A percentile compares a stretch with the other conserved stretches of the same genome.
These are phyloP conservation scores for Cordyceps tenuipes DNA, from an alignment of 2,329 filamentous ascomycete species.

Conservation along the genomic window DNA sequence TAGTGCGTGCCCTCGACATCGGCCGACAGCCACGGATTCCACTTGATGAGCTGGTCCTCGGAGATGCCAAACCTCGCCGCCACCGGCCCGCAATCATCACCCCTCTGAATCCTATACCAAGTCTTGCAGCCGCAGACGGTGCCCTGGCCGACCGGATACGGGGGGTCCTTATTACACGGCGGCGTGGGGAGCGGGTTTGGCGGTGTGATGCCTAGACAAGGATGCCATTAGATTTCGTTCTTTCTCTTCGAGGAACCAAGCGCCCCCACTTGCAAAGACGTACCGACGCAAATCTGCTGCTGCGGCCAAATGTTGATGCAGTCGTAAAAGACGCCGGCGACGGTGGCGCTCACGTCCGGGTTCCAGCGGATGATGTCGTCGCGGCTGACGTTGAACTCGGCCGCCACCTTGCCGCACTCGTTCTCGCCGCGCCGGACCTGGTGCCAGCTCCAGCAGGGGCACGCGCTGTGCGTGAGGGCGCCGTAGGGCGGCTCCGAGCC, in stretches of 20 bases:
- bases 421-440: conserved; percentile 4
- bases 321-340: conserved; percentile 9
- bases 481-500: conserved; percentile 4
- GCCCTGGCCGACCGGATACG: conserved; percentile 4
- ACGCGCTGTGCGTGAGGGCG: conserved; percentile 6
- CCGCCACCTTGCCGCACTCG: conserved; percentile 8
- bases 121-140: conserved; percentile 10
- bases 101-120: conserved; percentile 6
- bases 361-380: conserved; percentile 9
- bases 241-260: too few relatives aligned
- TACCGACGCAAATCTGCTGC: conserved; percentile 9
- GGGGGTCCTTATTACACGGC: conserved; percentile 5
- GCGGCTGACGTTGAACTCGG: conserved; percentile 1
- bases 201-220: neutral
- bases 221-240: too few relatives aligned
- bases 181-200: neutral
- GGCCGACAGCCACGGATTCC: conserved; percentile 10
- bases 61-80: conserved; percentile 8
- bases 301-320: conserved; percentile 11
- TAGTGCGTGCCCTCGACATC: conserved; percentile 9
- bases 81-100: conserved; percentile 8
- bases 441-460: conserved; percentile 11
- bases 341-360: neutral
- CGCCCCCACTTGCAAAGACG: neutral
- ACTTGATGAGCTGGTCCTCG: conserved; percentile 6